A percentile compares a stretch with the other conserved stretches of the same genome.
phyloP scores from a whole-genome alignment of 805 yeast genomes.

The Candida adriatica region DNA sequence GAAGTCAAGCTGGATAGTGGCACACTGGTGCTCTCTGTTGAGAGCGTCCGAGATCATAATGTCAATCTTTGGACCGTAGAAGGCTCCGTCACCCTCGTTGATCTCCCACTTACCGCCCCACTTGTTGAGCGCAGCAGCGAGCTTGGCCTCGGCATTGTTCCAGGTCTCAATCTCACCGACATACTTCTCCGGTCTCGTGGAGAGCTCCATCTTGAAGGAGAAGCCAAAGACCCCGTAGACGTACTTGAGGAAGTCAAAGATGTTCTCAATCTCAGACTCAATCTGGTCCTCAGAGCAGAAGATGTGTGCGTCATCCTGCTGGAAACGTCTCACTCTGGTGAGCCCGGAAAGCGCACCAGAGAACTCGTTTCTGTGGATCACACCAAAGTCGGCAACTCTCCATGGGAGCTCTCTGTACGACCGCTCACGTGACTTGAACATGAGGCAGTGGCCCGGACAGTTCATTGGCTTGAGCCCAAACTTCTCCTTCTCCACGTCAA shows the following conservation, averaged over 20 bases:
- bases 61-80: conserved; percentile 94
- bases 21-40: conserved; percentile 98
- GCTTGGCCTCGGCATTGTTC: conserved; percentile 83
- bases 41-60: conserved; percentile 92
- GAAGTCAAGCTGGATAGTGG: conserved; percentile 97
- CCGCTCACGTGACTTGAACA: conserved; percentile 88
- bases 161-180: conserved; percentile 94
- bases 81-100: conserved; percentile 97
- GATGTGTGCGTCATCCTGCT: conserved; percentile 98
- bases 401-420: conserved; percentile 96
- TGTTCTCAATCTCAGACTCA: conserved; percentile 73
- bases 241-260: conserved; percentile 78
- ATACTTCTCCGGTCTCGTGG: conserved; percentile 95
- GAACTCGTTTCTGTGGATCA: conserved; percentile 92
- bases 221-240: conserved; percentile 91
- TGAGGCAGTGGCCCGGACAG: conserved; percentile 89
- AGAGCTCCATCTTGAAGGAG: conserved; percentile 92
- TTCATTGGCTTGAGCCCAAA: conserved; percentile 94
- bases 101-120: conserved; percentile 92
- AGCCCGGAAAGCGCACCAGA: conserved; percentile 92
- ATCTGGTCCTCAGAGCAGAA: conserved; percentile 93
- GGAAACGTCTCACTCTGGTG: conserved; percentile 98
- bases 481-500: conserved; percentile 93
- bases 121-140: conserved; percentile 73
- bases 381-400: conserved; percentile 99